Evolutionary conservation across 164 flowering plant genomes (phyloP).

Genomic region (Macadamia tetraphylla): DNA sequence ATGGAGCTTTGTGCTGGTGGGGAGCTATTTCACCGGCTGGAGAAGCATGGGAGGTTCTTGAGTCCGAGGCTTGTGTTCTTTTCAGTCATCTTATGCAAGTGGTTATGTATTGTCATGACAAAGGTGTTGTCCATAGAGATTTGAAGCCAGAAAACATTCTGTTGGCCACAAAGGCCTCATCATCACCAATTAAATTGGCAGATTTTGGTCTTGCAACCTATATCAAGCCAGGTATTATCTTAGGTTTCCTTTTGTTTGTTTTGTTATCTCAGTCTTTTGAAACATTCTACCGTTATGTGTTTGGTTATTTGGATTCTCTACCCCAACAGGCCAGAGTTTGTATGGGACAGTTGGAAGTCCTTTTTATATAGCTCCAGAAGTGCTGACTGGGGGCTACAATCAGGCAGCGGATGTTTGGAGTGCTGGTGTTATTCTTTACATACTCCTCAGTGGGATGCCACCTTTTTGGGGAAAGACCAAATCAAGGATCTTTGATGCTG

Average conservation of each 20-base stretch:
- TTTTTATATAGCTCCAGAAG: slow-evolving; percentile 85
- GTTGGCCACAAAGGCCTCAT: slow-evolving; percentile 35
- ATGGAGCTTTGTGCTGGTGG: slow-evolving; percentile 78
- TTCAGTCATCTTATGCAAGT: slow-evolving; percentile 47
- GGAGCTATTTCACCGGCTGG: slow-evolving; percentile 47
- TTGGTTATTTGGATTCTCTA: slow-evolving; percentile 6
- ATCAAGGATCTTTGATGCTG: slow-evolving; percentile 76
- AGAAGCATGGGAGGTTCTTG: slow-evolving; percentile 42
- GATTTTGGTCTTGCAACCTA: slow-evolving; percentile 71
- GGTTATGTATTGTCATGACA: slow-evolving; percentile 50
- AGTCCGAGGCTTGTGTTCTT: slow-evolving; percentile 36
- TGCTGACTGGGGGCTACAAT: slow-evolving; percentile 64
- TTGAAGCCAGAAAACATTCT: slow-evolving; percentile 63
- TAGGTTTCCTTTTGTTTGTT: neutral
- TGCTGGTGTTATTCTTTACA: slow-evolving; percentile 82
- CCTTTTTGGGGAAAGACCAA: slow-evolving; percentile 92
- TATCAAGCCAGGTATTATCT: slow-evolving; percentile 53
- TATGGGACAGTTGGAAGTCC: slow-evolving; percentile 80
- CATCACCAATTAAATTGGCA: slow-evolving; percentile 52
- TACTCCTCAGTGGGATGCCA: slow-evolving; percentile 73
- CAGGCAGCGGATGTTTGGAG: slow-evolving; percentile 86
- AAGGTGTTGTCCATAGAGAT: slow-evolving; percentile 63
- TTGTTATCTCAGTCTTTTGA: neutral
- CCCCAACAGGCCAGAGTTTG: slow-evolving; percentile 49
- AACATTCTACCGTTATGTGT: neutral